phyloP scores from a whole-genome alignment of 176 grass and related monocot species.

The Bothriochloa decipiens region DNA sequence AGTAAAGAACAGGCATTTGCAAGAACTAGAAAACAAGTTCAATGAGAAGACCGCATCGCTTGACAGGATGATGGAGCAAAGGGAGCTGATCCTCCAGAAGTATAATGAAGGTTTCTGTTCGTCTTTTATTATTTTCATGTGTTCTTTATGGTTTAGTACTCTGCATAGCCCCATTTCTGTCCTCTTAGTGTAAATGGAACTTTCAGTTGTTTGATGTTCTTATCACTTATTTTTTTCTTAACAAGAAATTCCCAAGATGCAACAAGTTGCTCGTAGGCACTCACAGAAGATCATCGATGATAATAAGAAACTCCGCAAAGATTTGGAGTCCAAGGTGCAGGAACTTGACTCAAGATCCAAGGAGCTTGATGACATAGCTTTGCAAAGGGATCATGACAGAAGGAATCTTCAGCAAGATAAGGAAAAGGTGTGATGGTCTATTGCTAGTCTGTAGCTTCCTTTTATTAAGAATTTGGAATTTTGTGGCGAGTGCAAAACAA shows the following conservation, averaged over 20 bases:
- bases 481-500: not conserved
- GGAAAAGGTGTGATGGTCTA: constrained; percentile 51
- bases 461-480: not conserved
- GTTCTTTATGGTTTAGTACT: not conserved
- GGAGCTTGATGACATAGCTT: constrained; percentile 51
- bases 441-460: not conserved
- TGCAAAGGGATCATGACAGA: constrained; percentile 37
- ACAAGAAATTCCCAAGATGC: constrained; percentile 75
- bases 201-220: constrained; percentile 14
- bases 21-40: constrained; percentile 52
- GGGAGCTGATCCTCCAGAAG: constrained; percentile 43
- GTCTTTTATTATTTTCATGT: not conserved
- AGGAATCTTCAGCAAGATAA: constrained; percentile 50
- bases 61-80: constrained; percentile 64
- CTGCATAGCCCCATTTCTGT: not conserved
- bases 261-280: constrained; percentile 57
- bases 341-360: constrained; percentile 33
- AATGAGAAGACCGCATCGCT: constrained; percentile 53
- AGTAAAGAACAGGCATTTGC: constrained; percentile 48
- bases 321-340: constrained; percentile 40
- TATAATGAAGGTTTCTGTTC: constrained; percentile 51
- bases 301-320: constrained; percentile 54
- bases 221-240: constrained; percentile 1
- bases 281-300: constrained; percentile 64
- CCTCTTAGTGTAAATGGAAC: not conserved